Conservation (phyloP, 768 basidiomycete genomes). For the Antrodiella citrinella region DNA sequence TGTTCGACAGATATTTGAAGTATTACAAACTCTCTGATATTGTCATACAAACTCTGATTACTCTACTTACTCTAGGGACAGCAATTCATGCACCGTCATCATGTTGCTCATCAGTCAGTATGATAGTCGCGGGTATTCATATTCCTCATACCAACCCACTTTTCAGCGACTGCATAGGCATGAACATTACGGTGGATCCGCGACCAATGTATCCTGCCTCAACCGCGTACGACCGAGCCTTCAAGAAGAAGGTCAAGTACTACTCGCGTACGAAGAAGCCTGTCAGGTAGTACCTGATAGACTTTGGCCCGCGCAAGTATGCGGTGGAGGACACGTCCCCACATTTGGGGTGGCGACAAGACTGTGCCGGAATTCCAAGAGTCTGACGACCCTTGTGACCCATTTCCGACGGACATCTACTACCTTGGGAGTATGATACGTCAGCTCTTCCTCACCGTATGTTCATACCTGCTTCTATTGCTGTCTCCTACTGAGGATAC, state of each 20-base stretch:
- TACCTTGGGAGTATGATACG: slow-evolving; percentile 27
- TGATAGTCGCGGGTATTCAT: no score
- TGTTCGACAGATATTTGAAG: slow-evolving; percentile 24
- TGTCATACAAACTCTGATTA: slow-evolving; percentile 9
- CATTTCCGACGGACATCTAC: slow-evolving; percentile 29
- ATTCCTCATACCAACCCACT: not conserved
- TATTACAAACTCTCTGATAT: slow-evolving; percentile 2
- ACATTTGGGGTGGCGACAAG: slow-evolving; percentile 32
- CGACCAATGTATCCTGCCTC: slow-evolving; percentile 18
- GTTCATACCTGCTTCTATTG: not conserved
- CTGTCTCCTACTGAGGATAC: not conserved
- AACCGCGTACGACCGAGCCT: not conserved
- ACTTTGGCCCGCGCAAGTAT: slow-evolving; percentile 27
- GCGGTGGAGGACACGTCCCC: slow-evolving; percentile 20
- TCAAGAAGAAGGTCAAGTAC: no score
- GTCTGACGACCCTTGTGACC: slow-evolving; percentile 14
- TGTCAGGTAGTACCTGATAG: slow-evolving; percentile 27
- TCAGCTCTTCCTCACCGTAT: slow-evolving; percentile 19
- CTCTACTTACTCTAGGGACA: slow-evolving; percentile 10
- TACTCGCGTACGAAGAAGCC: slow-evolving; percentile 24
- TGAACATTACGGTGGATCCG: slow-evolving; percentile 22
- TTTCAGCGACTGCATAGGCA: slow-evolving; percentile 11
- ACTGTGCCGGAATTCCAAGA: slow-evolving; percentile 26
- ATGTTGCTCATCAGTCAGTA: slow-evolving; percentile 14
- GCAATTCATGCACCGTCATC: slow-evolving; percentile 13